Conservation (phyloP, 2,329 filamentous ascomycete species). For the Diaporthe nobilis region DNA sequence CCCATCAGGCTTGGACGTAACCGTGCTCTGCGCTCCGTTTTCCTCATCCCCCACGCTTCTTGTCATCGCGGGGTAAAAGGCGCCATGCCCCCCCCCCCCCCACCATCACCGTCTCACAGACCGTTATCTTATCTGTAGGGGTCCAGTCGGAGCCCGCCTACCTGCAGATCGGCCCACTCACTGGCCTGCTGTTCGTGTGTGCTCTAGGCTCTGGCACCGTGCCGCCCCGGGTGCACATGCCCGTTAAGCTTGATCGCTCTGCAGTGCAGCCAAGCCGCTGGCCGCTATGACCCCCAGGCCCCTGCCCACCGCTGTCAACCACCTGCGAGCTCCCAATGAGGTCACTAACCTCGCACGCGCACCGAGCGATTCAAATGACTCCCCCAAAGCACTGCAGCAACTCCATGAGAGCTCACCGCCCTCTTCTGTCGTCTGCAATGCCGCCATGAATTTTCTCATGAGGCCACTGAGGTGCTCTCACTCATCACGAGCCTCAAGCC, state of each 20-base stretch:
- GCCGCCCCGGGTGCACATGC: neutral
- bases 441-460: conserved; percentile 58
- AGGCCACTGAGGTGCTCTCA: conserved; percentile 56
- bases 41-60: conserved; percentile 18
- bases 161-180: conserved; percentile 9
- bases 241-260: conserved; percentile 16
- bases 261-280: neutral
- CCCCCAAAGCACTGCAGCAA: conserved; percentile 10
- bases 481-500: conserved; percentile 43
- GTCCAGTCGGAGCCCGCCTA: conserved; percentile 12
- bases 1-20: neutral
- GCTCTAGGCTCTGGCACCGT: neutral
- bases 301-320: conserved; percentile 22
- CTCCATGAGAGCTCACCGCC: conserved; percentile 15
- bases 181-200: neutral
- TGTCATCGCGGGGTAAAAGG: conserved; percentile 39
- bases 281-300: neutral
- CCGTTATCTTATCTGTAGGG: conserved; percentile 36
- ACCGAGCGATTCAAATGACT: neutral
- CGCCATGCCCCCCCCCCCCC: conserved; percentile 17
- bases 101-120: conserved; percentile 1
- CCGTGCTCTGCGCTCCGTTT: neutral
- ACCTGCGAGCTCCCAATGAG: conserved; percentile 28
- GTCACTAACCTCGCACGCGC: conserved; percentile 20
- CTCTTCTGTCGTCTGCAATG: conserved; percentile 52